These are phyloP conservation scores for Xylariaceae sp. DNA, from an alignment of 2,329 filamentous ascomycete species.

Conservation along the genomic window DNA sequence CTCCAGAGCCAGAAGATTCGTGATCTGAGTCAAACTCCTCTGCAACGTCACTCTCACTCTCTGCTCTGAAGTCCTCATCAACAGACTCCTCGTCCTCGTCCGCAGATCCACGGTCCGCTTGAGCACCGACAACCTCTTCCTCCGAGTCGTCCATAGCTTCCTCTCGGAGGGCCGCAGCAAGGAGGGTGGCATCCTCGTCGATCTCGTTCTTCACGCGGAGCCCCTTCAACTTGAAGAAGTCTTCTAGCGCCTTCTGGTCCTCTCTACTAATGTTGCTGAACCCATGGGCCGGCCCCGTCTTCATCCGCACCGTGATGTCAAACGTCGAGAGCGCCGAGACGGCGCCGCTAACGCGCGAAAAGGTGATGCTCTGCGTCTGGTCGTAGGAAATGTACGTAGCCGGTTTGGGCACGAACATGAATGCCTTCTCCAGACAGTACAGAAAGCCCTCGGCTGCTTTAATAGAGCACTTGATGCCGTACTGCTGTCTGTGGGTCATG, in stretches of 20 bases:
- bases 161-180: conserved; percentile 80
- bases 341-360: conserved; percentile 91
- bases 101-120: conserved; percentile 80
- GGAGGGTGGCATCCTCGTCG: conserved; percentile 80
- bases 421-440: conserved; percentile 95
- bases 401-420: conserved; percentile 98
- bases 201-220: conserved; percentile 98
- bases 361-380: conserved; percentile 85
- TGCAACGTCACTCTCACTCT: conserved; percentile 90
- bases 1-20: conserved; percentile 75
- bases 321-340: conserved; percentile 94
- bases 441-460: conserved; percentile 98
- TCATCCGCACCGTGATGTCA: conserved; percentile 91
- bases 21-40: conserved; percentile 94
- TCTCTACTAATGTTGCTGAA: conserved; percentile 99
- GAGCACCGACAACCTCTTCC: conserved; percentile 69
- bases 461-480: conserved; percentile 98
- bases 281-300: conserved; percentile 84
- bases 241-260: conserved; percentile 93
- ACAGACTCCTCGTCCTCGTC: conserved; percentile 95
- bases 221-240: conserved; percentile 94
- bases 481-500: conserved; percentile 86
- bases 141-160: conserved; percentile 82
- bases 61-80: conserved; percentile 92
- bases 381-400: conserved; percentile 97